Conservation (phyloP, 1,284 basidiomycete genomes). For the Moesziomyces sp. region DNA sequence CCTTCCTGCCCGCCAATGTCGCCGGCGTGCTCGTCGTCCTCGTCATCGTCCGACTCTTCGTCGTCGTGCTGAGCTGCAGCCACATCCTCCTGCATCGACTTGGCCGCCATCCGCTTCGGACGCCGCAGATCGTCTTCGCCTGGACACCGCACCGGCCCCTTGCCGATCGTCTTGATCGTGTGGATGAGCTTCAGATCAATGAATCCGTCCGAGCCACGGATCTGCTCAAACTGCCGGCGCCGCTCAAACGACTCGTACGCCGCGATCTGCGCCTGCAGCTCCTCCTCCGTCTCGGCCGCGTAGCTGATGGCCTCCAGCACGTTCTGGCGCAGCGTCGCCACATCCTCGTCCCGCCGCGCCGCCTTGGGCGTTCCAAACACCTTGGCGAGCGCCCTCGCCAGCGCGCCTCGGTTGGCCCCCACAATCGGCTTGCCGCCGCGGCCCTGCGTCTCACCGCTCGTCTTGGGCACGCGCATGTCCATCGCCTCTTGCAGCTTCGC, state of each 20-base stretch:
- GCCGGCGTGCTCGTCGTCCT: conserved; percentile 69
- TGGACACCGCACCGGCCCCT: conserved; percentile 46
- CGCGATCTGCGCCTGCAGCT: conserved; percentile 48
- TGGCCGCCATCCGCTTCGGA: conserved; percentile 1
- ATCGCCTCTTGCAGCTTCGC: conserved; percentile 65
- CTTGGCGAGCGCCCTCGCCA: conserved; percentile 37
- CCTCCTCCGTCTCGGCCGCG: conserved; percentile 45
- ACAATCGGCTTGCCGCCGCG: conserved; percentile 7
- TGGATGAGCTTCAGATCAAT: conserved; percentile 77
- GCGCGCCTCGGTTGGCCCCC: conserved; percentile 12
- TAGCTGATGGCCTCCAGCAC: conserved; percentile 54
- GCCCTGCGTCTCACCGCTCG: conserved; percentile 24
- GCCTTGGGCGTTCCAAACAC: conserved; percentile 42
- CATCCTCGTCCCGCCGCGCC: conserved; percentile 59
- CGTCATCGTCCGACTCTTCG: conserved; percentile 59
- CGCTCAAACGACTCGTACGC: conserved; percentile 57
- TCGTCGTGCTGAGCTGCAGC: conserved; percentile 70
- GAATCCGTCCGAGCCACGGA: conserved; percentile 76
- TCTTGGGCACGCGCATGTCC: conserved; percentile 36
- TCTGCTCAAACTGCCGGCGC: conserved; percentile 75
- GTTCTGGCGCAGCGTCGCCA: conserved; percentile 65
- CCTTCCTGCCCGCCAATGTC: conserved; percentile 79
- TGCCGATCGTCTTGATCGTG: conserved; percentile 72
- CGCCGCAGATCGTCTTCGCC: conserved; percentile 41
- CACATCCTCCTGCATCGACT: conserved; percentile 45